A percentile compares a stretch with the other conserved stretches of the same genome.
Conservation (phyloP, 2,329 filamentous ascomycete genomes). For the Arthrobotrys iridis region DNA sequence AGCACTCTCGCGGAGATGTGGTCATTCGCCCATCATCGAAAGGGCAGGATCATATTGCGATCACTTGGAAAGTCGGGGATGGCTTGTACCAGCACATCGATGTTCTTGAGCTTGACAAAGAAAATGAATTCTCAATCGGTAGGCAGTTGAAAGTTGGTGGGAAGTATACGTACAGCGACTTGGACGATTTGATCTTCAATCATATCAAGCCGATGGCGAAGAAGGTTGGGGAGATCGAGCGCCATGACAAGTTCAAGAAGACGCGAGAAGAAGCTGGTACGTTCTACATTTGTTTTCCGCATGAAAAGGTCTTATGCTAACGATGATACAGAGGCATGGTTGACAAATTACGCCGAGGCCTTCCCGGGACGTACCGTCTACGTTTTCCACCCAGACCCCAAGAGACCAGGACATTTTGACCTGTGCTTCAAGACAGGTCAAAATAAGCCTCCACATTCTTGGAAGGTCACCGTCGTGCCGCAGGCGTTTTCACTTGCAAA, state of each 20-base stretch:
- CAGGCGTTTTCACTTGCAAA: constrained; percentile 92
- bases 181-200: constrained; percentile 95
- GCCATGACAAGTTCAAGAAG: constrained; percentile 91
- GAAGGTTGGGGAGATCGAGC: constrained; percentile 96
- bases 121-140: constrained; percentile 94
- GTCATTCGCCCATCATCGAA: constrained; percentile 96
- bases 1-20: constrained; percentile 84
- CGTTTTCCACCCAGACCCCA: constrained; percentile 91
- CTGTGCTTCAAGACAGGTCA: constrained; percentile 95
- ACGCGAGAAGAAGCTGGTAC: constrained; percentile 85
- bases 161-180: constrained; percentile 91
- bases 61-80: constrained; percentile 98
- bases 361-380: constrained; percentile 95
- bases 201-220: constrained; percentile 97
- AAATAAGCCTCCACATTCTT: constrained; percentile 70
- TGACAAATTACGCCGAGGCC: constrained; percentile 93
- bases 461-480: constrained; percentile 89
- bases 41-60: constrained; percentile 90
- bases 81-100: constrained; percentile 98
- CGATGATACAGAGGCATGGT: constrained; percentile 79
- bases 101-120: constrained; percentile 94
- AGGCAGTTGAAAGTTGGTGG: constrained; percentile 84
- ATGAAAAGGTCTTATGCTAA: constrained; percentile 5
- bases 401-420: constrained; percentile 92
- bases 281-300: constrained; percentile 60